phyloP scores from a whole-genome alignment of 1,139 yeast genomes.

The Spathaspora jeffriesii region DNA sequence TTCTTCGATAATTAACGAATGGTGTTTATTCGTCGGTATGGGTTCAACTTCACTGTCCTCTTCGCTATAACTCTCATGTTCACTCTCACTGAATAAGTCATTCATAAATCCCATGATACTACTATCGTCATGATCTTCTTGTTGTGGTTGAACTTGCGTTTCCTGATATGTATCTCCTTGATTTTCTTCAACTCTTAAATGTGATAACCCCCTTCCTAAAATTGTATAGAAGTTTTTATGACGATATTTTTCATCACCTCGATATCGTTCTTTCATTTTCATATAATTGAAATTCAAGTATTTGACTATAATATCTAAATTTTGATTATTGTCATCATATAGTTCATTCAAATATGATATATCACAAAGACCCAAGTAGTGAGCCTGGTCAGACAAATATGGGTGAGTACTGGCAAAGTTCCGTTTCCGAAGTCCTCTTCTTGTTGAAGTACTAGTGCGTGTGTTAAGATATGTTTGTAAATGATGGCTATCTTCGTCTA shows the following conservation, averaged over 20 bases:
- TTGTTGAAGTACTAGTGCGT: conserved; percentile 9
- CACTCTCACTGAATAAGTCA: conserved; percentile 10
- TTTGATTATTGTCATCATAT: conserved; percentile 32
- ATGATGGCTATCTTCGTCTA: conserved; percentile 13
- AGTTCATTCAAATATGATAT: conserved; percentile 38
- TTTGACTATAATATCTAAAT: conserved; percentile 34
- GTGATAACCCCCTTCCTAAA: conserved; percentile 25
- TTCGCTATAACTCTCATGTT: conserved; percentile 3
- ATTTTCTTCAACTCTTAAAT: conserved; percentile 11
- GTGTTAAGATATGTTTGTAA: conserved; percentile 15
- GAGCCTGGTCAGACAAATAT: conserved; percentile 48
- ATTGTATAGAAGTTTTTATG: conserved; percentile 40
- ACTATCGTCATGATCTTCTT: conserved; percentile 3
- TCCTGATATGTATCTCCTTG: conserved; percentile 6
- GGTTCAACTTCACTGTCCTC: conserved; percentile 4
- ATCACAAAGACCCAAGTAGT: conserved; percentile 42
- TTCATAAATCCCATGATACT: conserved; percentile 11
- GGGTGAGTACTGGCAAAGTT: conserved; percentile 51
- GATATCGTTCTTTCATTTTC: conserved; percentile 30
- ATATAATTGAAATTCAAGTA: conserved; percentile 37
- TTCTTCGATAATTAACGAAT: conserved; percentile 10
- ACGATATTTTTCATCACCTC: conserved; percentile 40
- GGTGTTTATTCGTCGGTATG: conserved; percentile 7
- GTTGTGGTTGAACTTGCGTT: not conserved
- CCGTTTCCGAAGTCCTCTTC: conserved; percentile 42